Conservation (phyloP, 164 flowering plant genomes). For the Aristolochia contorta region DNA sequence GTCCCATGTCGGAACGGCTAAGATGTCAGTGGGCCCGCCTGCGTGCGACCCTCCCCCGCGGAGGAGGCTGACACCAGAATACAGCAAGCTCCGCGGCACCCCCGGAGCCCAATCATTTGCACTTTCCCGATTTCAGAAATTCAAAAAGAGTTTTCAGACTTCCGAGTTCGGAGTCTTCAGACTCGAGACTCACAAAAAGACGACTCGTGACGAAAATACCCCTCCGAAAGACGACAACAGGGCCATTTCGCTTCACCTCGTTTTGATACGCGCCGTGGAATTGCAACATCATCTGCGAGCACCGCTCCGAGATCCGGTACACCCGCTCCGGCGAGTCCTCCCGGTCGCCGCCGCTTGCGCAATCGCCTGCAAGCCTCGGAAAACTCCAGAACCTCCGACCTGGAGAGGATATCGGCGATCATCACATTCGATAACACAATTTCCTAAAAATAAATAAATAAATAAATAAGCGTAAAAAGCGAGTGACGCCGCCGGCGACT, state of each 20-base stretch:
- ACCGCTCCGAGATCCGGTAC: conserved; percentile 67
- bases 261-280: conserved; percentile 30
- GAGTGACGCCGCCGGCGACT: background rate
- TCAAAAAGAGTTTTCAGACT: background rate
- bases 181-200: background rate
- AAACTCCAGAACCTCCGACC: conserved; percentile 55
- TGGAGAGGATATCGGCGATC: background rate
- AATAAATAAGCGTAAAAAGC: background rate
- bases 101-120: background rate
- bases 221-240: background rate
- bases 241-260: conserved; percentile 31
- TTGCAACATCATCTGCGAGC: conserved; percentile 78
- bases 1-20: no score
- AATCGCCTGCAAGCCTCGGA: conserved; percentile 40
- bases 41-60: no score
- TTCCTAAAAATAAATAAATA: no score
- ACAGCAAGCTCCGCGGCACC: background rate
- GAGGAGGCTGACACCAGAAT: background rate
- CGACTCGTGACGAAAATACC: conserved; percentile 1
- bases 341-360: conserved; percentile 24
- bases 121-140: no score
- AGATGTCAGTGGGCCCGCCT: no score
- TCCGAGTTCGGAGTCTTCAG: background rate
- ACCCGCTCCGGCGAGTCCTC: conserved; percentile 44
- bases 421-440: background rate